phyloP scores from a whole-genome alignment of 192 early-diverging fungal species.

The Linnemannia zychae region DNA sequence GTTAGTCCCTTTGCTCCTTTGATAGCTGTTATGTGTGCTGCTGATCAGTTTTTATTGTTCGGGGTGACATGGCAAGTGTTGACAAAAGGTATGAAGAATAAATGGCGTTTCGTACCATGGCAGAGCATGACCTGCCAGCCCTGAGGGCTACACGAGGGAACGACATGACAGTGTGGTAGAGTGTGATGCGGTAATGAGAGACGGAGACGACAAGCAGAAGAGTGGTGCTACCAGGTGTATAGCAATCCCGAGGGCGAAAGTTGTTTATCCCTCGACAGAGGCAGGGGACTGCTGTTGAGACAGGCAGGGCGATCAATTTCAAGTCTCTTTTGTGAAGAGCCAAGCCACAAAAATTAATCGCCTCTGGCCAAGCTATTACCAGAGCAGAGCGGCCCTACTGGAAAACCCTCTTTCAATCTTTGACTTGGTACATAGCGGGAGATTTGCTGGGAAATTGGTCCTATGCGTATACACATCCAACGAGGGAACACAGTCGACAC shows the following conservation, averaged over 20 bases:
- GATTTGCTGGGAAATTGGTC: background rate
- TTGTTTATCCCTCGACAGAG: background rate
- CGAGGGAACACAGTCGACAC: background rate
- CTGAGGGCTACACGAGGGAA: conserved; percentile 37
- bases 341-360: conserved; percentile 4
- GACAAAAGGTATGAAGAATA: background rate
- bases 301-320: background rate
- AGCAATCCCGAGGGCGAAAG: conserved; percentile 8
- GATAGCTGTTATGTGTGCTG: background rate
- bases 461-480: conserved; percentile 6
- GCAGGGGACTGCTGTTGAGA: background rate
- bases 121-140: conserved; percentile 29
- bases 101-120: conserved; percentile 18
- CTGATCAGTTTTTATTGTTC: conserved; percentile 16
- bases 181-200: background rate
- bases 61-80: background rate
- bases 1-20: background rate
- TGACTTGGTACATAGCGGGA: conserved; percentile 44
- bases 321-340: background rate
- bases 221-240: background rate
- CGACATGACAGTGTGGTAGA: conserved; percentile 18
- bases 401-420: conserved; percentile 56
- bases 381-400: too few relatives aligned
- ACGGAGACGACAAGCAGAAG: background rate
- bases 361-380: background rate